Evolutionary conservation across 192 early-diverging fungal species (phyloP).

Genomic region (Helicostylum pulchrum): DNA sequence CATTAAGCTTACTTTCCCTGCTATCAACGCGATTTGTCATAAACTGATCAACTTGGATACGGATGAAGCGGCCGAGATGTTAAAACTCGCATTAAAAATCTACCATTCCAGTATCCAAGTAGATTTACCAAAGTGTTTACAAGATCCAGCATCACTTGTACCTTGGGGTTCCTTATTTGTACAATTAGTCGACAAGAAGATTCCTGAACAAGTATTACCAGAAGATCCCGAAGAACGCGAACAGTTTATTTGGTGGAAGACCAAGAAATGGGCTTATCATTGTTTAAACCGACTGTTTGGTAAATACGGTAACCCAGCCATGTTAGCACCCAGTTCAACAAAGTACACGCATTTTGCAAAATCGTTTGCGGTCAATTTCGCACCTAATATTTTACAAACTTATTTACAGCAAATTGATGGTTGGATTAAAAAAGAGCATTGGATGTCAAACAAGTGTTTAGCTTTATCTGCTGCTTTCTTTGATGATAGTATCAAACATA

Average conservation of each 20-base stretch:
- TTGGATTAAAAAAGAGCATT: slow-evolving; percentile 65
- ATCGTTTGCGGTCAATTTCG: slow-evolving; percentile 82
- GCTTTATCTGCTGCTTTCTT: slow-evolving; percentile 73
- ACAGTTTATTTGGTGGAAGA: slow-evolving; percentile 83
- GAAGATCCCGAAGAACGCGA: slow-evolving; percentile 64
- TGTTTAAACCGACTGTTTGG: slow-evolving; percentile 82
- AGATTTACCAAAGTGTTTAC: slow-evolving; percentile 57
- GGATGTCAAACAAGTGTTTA: slow-evolving; percentile 69
- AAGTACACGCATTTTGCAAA: slow-evolving; percentile 68
- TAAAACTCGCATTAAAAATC: slow-evolving; percentile 80
- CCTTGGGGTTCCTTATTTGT: slow-evolving; percentile 91
- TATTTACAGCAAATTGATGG: slow-evolving; percentile 85
- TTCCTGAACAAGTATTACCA: slow-evolving; percentile 46
- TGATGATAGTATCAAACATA: slow-evolving; percentile 80
- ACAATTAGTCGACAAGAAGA: slow-evolving; percentile 65
- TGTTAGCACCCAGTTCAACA: slow-evolving; percentile 47
- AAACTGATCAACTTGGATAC: slow-evolving; percentile 56
- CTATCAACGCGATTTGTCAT: slow-evolving; percentile 70
- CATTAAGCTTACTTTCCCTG: slow-evolving; percentile 71
- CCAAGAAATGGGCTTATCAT: slow-evolving; percentile 92
- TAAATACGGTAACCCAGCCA: slow-evolving; percentile 68
- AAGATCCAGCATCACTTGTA: slow-evolving; percentile 68
- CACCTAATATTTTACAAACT: slow-evolving; percentile 79
- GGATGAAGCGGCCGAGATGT: slow-evolving; percentile 76
- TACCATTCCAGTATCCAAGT: slow-evolving; percentile 71